Conservation (phyloP, 345 rosid genomes). For the Trapa bicornis region DNA sequence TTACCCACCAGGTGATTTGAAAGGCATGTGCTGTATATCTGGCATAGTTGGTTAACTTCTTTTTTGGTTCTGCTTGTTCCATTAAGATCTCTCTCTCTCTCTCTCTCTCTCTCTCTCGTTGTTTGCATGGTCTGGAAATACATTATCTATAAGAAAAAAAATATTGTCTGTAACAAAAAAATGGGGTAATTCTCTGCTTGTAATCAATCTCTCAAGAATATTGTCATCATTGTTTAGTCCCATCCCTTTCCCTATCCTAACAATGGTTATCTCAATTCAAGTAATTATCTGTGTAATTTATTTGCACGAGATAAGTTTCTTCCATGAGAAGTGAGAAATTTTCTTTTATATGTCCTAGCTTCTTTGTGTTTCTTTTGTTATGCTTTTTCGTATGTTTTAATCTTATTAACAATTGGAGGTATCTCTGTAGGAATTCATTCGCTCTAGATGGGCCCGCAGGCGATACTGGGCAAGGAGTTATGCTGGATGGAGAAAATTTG, state of each 20-base stretch:
- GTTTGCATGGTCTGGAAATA: neutral
- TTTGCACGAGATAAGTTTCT: neutral
- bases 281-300: neutral
- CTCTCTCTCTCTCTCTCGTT: neutral
- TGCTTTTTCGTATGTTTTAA: neutral
- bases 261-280: neutral
- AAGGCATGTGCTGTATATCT: constrained; percentile 34
- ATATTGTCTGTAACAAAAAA: neutral
- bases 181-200: neutral
- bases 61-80: neutral
- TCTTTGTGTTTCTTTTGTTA: neutral
- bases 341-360: neutral
- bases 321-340: neutral
- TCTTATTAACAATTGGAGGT: neutral
- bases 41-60: neutral
- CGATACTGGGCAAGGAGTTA: constrained; percentile 96
- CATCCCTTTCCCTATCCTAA: neutral
- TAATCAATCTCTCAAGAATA: neutral
- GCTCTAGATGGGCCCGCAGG: constrained; percentile 56
- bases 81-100: neutral
- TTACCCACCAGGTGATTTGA: constrained; percentile 91
- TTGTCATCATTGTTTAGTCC: neutral
- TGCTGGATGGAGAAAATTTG: constrained; percentile 87
- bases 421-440: constrained; percentile 48
- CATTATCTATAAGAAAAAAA: neutral